These are phyloP conservation scores for Tolypocladium guangdongense DNA, from an alignment of 2,329 filamentous ascomycete genomes.

Conservation along the genomic window DNA sequence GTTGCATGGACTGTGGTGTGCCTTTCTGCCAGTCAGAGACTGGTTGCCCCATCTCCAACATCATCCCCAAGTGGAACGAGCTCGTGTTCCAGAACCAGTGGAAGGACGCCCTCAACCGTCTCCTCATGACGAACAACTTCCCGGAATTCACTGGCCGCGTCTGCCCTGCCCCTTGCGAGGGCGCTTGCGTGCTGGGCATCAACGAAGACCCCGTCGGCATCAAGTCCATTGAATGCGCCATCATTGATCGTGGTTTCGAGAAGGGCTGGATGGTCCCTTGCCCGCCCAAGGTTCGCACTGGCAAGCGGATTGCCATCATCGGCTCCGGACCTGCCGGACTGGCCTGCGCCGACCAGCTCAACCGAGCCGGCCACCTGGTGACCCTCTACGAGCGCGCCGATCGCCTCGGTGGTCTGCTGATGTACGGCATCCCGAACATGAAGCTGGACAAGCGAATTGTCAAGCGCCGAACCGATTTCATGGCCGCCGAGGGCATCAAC, in stretches of 20 bases:
- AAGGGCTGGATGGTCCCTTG: slow-evolving; percentile 94
- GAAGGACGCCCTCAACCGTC: slow-evolving; percentile 81
- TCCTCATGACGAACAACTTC: slow-evolving; percentile 97
- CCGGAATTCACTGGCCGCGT: slow-evolving; percentile 96
- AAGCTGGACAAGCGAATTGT: slow-evolving; percentile 98
- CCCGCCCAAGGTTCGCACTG: slow-evolving; percentile 68
- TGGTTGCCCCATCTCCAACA: slow-evolving; percentile 92
- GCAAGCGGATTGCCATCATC: slow-evolving; percentile 80
- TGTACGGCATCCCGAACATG: slow-evolving; percentile 99
- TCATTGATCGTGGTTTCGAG: slow-evolving; percentile 94
- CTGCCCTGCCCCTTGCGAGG: slow-evolving; percentile 92
- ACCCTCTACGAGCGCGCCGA: slow-evolving; percentile 91
- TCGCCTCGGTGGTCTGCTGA: slow-evolving; percentile 80
- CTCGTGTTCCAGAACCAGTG: slow-evolving; percentile 67
- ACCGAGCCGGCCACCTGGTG: slow-evolving; percentile 79
- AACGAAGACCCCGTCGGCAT: slow-evolving; percentile 96
- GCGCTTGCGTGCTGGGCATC: slow-evolving; percentile 90
- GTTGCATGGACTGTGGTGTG: slow-evolving; percentile 98
- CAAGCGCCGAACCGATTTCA: slow-evolving; percentile 89
- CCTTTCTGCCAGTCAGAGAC: slow-evolving; percentile 96
- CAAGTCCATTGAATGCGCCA: slow-evolving; percentile 96
- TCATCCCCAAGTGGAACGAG: slow-evolving; percentile 96
- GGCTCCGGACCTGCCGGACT: slow-evolving; percentile 89
- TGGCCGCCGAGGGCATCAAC: slow-evolving; percentile 76
- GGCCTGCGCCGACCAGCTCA: slow-evolving; percentile 84